Evolutionary conservation across 1,139 yeast species (phyloP), one percentile per base, ranked within the genome.

Genomic region (Sugiyamaella japonica): DNA sequence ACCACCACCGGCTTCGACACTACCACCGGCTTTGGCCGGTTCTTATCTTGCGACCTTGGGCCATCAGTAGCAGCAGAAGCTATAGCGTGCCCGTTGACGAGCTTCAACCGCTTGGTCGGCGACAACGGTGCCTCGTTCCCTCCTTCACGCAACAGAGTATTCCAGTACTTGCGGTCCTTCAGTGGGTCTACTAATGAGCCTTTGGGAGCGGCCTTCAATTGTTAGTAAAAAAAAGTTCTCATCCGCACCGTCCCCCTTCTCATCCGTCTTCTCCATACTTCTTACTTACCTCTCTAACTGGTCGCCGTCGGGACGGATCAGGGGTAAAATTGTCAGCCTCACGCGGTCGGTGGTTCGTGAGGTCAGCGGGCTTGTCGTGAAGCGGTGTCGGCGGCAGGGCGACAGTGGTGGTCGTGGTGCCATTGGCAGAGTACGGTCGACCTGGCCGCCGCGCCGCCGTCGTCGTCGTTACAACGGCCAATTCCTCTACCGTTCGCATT

Each of bases 191-290:
- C 52, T 20, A 62, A 53, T n/a, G 60, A 47, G 12, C 61, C 59
- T 37, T 54, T 56, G 7, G 65, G 65, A 10, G 64, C 64, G 16
- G 61, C 62, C 60, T 59, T n/a, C n/a, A 40, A 44, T n/a, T 40
- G 44, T 40, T 40, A 40, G 44, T 28, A n/a, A n/a, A n/a, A n/a
- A n/a, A n/a, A n/a, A n/a, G n/a, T n/a, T n/a, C n/a, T n/a, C n/a
- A n/a, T n/a, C n/a, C n/a, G n/a, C n/a, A n/a, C n/a, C n/a, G n/a
- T n/a, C n/a, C n/a, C n/a, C n/a, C n/a, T n/a, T n/a, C n/a, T n/a
- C n/a, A n/a, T n/a, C n/a, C n/a, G n/a, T n/a, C n/a, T n/a, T n/a
- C n/a, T n/a, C n/a, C n/a, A n/a, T n/a, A n/a, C n/a, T n/a, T 31
- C n/a, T 15, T 10, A 36, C 50, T 47, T 16, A 47, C 50, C 28